Percentiles rank a stretch among this genome's conserved stretches.
Conservation (phyloP, 306 rosid genomes). For the Sesbania bispinosa region DNA sequence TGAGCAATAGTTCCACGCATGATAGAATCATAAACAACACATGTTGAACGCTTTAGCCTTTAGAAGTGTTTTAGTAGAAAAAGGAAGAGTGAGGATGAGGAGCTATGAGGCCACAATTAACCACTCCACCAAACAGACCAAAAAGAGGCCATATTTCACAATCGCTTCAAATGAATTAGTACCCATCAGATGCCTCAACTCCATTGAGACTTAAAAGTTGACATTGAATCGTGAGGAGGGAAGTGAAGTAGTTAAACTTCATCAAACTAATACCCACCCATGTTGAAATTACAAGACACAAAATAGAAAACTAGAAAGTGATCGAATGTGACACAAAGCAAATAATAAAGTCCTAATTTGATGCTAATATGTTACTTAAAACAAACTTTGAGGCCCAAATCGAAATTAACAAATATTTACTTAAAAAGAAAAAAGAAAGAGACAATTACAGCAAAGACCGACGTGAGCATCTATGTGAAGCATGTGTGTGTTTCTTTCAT, state of each 20-base stretch:
- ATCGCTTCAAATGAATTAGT: slow-evolving; percentile 10
- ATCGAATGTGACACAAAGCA: slow-evolving; percentile 4
- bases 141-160: slow-evolving; percentile 27
- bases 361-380: slow-evolving; percentile 8
- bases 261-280: slow-evolving; percentile 43
- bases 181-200: slow-evolving; percentile 31
- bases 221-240: slow-evolving; percentile 3
- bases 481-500: slow-evolving; percentile 1
- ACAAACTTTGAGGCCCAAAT: slow-evolving; percentile 2
- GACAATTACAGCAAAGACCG: slow-evolving; percentile 35
- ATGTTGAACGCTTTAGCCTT: too few species aligned
- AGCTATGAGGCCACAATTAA: slow-evolving; percentile 19
- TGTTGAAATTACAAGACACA: slow-evolving; percentile 34
- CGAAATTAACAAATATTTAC: background rate
- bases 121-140: slow-evolving; percentile 37
- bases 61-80: too few species aligned
- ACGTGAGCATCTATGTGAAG: slow-evolving; percentile 33
- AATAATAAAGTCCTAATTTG: slow-evolving; percentile 3
- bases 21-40: background rate
- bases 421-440: background rate
- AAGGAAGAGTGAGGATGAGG: too few species aligned
- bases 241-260: slow-evolving; percentile 31
- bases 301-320: background rate
- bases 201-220: slow-evolving; percentile 4
- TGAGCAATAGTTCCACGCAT: slow-evolving; percentile 18